phyloP scores from a whole-genome alignment of 257 asterid species.

The Capsicum rhomboideum region DNA sequence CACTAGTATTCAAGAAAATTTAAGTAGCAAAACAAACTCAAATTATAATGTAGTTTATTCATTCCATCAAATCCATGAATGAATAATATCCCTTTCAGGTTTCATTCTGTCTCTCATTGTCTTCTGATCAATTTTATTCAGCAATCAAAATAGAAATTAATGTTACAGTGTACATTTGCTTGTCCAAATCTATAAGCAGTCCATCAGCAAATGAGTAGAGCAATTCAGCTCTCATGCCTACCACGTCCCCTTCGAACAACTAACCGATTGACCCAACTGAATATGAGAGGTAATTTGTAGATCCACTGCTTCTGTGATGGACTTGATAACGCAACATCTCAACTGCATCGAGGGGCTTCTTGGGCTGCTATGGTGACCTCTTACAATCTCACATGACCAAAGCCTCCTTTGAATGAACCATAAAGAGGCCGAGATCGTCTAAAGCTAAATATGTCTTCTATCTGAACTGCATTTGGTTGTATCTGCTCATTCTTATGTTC shows the following conservation, averaged over 20 bases:
- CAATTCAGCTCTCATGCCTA: background rate
- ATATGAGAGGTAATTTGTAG: background rate
- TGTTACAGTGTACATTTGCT: background rate
- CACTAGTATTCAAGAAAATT: background rate
- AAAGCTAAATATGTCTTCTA: slow-evolving; percentile 56
- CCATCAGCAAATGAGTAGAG: background rate
- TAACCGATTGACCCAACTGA: background rate
- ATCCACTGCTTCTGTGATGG: background rate
- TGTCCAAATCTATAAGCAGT: background rate
- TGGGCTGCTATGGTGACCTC: background rate
- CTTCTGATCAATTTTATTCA: background rate
- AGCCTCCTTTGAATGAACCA: slow-evolving; percentile 59
- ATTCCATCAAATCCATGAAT: background rate
- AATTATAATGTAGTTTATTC: background rate
- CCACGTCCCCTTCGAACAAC: background rate
- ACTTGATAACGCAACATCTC: background rate
- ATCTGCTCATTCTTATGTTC: slow-evolving; percentile 30
- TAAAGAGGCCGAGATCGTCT: slow-evolving; percentile 62
- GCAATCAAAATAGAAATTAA: background rate
- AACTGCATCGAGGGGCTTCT: background rate
- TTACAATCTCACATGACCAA: slow-evolving; percentile 47
- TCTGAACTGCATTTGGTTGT: slow-evolving; percentile 19
- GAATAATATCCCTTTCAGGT: background rate
- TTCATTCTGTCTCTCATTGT: background rate
- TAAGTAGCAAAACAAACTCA: background rate